A percentile compares a stretch with the other conserved stretches of the same genome.
These are phyloP conservation scores for Dillenia turbinata DNA, from an alignment of 164 flowering plant species.

Conservation along the genomic window DNA sequence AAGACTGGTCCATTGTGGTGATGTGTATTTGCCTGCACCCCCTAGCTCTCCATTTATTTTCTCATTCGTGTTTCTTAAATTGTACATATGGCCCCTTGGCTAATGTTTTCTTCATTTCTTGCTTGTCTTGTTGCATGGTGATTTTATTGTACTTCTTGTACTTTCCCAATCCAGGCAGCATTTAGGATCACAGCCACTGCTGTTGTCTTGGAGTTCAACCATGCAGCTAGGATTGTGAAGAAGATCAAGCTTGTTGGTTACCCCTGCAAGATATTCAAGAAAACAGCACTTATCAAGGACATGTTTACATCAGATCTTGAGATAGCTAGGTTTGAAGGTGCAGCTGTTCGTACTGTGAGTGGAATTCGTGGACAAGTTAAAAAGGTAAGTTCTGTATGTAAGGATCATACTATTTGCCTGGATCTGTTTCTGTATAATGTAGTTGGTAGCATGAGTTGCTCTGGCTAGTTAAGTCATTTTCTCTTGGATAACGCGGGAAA, in stretches of 20 bases:
- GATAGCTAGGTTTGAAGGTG: constrained; percentile 89
- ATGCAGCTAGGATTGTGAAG: constrained; percentile 69
- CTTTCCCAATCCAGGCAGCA: constrained; percentile 36
- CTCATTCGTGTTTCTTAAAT: too few species aligned
- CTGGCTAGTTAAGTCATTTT: too few species aligned
- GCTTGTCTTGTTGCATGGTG: too few species aligned
- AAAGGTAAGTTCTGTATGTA: constrained; percentile 48
- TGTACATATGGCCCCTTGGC: too few species aligned
- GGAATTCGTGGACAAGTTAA: constrained; percentile 95
- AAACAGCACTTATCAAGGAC: constrained; percentile 83
- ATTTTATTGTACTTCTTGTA: too few species aligned
- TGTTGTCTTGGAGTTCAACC: constrained; percentile 74
- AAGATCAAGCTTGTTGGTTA: constrained; percentile 84
- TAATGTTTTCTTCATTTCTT: too few species aligned
- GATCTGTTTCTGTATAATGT: background rate
- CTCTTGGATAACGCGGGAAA: too few species aligned
- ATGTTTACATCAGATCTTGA: constrained; percentile 98
- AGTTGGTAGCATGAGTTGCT: background rate
- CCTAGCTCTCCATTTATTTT: too few species aligned
- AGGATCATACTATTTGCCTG: background rate
- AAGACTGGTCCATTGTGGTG: too few species aligned
- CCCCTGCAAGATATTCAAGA: constrained; percentile 89
- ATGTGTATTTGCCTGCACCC: too few species aligned
- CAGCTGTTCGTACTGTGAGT: constrained; percentile 86
- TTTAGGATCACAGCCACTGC: constrained; percentile 93